These are phyloP conservation scores for Chrysopogon serrulatus DNA, from an alignment of 176 grass and related monocot species.

Conservation along the genomic window DNA sequence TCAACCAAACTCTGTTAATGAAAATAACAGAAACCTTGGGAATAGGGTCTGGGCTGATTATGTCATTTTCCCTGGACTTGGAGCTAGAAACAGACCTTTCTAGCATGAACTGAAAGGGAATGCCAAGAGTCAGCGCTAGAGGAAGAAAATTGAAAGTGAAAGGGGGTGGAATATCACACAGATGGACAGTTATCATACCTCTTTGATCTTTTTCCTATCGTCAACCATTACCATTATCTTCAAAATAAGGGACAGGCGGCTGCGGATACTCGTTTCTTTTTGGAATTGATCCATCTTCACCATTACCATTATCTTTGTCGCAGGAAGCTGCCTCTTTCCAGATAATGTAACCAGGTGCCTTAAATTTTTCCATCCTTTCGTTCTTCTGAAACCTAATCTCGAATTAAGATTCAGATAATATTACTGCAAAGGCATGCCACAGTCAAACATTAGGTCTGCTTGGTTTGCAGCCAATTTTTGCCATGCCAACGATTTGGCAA, in stretches of 20 bases:
- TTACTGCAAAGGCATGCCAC: not conserved
- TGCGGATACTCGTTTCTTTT: not conserved
- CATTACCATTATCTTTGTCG: not conserved
- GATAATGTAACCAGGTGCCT: not conserved
- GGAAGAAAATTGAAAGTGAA: not conserved
- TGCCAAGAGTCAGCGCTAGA: not conserved
- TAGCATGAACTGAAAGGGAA: not conserved
- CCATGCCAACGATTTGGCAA: too few species aligned
- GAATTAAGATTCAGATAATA: not conserved
- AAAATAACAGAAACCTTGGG: not conserved
- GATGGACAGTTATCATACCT: not conserved
- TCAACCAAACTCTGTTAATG: not conserved
- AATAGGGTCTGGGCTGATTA: not conserved
- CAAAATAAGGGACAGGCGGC: not conserved
- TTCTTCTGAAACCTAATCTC: not conserved
- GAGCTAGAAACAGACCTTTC: not conserved
- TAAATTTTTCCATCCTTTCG: not conserved
- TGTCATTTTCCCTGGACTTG: not conserved
- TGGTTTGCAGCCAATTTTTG: too few species aligned
- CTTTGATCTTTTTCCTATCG: rapidly evolving
- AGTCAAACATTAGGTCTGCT: not conserved
- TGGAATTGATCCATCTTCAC: not conserved
- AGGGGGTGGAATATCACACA: too few species aligned
- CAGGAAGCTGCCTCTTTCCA: not conserved
- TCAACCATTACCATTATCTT: not conserved